Conservation (phyloP, 257 asterid genomes). For the Jacaranda mimosifolia region DNA sequence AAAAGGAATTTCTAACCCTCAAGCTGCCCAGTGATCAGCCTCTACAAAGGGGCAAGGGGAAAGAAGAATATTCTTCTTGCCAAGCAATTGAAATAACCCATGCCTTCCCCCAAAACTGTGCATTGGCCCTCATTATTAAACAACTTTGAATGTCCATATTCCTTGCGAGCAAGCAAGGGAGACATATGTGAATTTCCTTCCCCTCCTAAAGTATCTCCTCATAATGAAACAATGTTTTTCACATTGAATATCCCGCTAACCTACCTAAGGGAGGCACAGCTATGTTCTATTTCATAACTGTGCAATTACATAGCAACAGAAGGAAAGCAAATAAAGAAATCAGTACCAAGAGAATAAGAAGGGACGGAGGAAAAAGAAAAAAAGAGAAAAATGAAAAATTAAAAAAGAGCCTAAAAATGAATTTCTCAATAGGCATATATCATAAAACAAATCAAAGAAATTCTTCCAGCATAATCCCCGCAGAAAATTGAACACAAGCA, state of each 20-base stretch:
- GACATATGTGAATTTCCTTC: background rate
- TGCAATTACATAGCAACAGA: background rate
- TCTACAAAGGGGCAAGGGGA: background rate
- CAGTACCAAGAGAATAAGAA: background rate
- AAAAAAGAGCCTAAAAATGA: background rate
- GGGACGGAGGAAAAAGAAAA: too few species aligned
- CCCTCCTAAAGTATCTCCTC: background rate
- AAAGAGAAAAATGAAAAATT: too few species aligned
- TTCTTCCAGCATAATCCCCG: background rate
- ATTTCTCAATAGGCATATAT: background rate
- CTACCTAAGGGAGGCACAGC: background rate
- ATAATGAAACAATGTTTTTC: background rate
- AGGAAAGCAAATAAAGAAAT: slow-evolving; percentile 2
- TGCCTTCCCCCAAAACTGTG: background rate
- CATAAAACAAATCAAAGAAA: background rate
- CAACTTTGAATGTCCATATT: too few species aligned
- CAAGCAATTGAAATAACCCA: background rate
- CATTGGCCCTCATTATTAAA: background rate
- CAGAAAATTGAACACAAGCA: background rate
- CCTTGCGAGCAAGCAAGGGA: background rate
- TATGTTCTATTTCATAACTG: background rate
- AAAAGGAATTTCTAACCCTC: background rate
- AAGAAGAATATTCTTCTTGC: background rate
- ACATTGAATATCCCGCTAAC: background rate
- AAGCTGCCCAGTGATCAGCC: background rate